A percentile compares a stretch with the other conserved stretches of the same genome.
Conservation (phyloP, 352 stramenopile species). For the Phytophthora nicotianae region DNA sequence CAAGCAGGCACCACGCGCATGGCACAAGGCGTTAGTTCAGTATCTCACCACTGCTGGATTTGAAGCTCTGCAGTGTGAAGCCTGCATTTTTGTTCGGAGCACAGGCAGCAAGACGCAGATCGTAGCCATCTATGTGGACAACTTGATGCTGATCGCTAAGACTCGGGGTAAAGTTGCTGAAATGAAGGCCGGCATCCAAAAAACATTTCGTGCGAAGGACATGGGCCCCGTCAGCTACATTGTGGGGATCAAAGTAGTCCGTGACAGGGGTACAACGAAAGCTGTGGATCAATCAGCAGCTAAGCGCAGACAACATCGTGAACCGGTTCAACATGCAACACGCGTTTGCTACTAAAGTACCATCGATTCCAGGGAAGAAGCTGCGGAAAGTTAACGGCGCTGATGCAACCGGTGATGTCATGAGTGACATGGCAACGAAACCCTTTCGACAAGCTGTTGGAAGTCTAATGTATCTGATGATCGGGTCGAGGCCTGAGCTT, state of each 20-base stretch:
- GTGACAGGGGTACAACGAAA: not conserved
- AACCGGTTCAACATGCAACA: not conserved
- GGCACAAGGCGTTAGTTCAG: conserved; percentile 1
- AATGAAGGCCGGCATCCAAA: not conserved
- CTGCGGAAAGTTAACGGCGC: not conserved
- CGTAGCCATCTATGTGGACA: not conserved
- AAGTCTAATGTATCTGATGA: not conserved
- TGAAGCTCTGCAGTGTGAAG: conserved; percentile 1
- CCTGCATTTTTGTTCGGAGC: not conserved
- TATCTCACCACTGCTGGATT: not conserved
- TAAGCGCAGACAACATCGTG: not conserved
- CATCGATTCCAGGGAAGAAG: not conserved
- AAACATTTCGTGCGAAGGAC: not conserved
- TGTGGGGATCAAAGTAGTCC: not conserved
- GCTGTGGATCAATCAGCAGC: not conserved
- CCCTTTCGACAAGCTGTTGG: not conserved
- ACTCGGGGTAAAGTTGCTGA: not conserved
- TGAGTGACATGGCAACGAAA: not conserved
- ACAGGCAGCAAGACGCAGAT: not conserved
- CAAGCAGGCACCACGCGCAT: not conserved
- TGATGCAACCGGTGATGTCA: not conserved
- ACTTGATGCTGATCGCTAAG: not conserved
- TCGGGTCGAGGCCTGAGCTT: not conserved
- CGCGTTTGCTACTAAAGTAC: not conserved
- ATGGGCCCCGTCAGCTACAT: not conserved